Percentiles rank a stretch among this genome's conserved stretches.
phyloP scores from a whole-genome alignment of 768 basidiomycete species.

The Panellus pusillus region DNA sequence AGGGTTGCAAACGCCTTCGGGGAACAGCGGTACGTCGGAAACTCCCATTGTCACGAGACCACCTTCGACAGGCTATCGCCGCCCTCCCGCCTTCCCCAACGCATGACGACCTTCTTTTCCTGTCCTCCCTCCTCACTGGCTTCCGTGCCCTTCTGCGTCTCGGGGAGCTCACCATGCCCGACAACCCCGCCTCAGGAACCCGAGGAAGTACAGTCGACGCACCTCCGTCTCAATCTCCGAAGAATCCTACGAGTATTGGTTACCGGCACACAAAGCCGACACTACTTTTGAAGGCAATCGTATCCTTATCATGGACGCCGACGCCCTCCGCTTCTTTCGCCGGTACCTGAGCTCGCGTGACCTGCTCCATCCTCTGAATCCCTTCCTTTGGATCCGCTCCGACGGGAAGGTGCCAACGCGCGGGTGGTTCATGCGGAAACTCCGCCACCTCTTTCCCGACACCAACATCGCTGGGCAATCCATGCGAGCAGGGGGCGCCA shows the following conservation, averaged over 20 bases:
- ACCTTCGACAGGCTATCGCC: constrained; percentile 15
- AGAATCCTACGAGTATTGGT: constrained; percentile 10
- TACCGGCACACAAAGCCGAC: constrained; percentile 31
- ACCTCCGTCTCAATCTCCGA: constrained; percentile 4
- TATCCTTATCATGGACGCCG: background rate
- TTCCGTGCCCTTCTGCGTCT: constrained; percentile 21
- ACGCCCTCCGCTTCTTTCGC: background rate
- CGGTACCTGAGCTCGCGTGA: constrained; percentile 23
- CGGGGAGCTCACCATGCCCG: constrained; percentile 25
- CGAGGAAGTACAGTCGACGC: constrained; percentile 20
- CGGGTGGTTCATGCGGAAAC: constrained; percentile 26
- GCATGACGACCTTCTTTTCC: constrained; percentile 19
- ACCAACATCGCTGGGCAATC: constrained; percentile 28
- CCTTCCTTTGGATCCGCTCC: constrained; percentile 25
- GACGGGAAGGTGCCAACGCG: constrained; percentile 27
- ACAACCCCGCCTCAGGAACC: constrained; percentile 9
- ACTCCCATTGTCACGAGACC: constrained; percentile 22
- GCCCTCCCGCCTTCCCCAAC: constrained; percentile 1
- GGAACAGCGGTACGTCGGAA: constrained; percentile 26
- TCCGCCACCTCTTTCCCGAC: constrained; percentile 18
- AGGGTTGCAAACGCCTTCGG: constrained; percentile 28
- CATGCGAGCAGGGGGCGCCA: constrained; percentile 35
- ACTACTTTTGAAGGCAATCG: constrained; percentile 2
- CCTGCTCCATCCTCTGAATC: constrained; percentile 8
- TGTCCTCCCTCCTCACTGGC: constrained; percentile 18